These are phyloP conservation scores for Kurtzmaniella quercitrusa DNA, from an alignment of 1,139 yeast genomes.

Conservation along the genomic window DNA sequence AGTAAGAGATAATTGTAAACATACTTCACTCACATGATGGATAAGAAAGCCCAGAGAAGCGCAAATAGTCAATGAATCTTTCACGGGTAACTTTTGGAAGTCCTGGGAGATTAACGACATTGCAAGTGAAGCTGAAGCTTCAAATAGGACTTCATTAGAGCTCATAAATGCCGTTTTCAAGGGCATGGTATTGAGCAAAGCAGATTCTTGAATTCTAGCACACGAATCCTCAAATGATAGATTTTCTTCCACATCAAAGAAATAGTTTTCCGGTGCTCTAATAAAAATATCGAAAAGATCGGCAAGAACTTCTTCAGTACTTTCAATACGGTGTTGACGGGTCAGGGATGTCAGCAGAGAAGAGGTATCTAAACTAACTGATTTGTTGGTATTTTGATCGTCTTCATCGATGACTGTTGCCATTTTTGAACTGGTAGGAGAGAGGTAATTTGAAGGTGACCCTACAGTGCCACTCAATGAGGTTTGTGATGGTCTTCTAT, in stretches of 20 bases:
- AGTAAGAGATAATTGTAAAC: conserved; percentile 30
- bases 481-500: conserved; percentile 1
- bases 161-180: conserved; percentile 30
- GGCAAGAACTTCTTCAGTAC: conserved; percentile 32
- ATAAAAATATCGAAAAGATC: conserved; percentile 34
- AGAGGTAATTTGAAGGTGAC: conserved; percentile 2
- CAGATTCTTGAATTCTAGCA: conserved; percentile 17
- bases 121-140: conserved; percentile 33
- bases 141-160: conserved; percentile 22
- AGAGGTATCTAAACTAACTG: not conserved
- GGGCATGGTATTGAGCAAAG: conserved; percentile 27
- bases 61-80: conserved; percentile 1
- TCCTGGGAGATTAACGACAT: conserved; percentile 23
- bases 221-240: conserved; percentile 8
- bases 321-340: conserved; percentile 10
- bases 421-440: conserved; percentile 4
- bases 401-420: not conserved
- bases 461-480: not conserved
- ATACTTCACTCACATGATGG: conserved; percentile 34
- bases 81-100: not conserved
- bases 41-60: conserved; percentile 27
- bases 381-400: not conserved
- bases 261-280: conserved; percentile 32
- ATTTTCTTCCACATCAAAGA: conserved; percentile 22
- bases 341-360: not conserved